Conservation (phyloP, 768 basidiomycete species). For the Hericium rajendrae region DNA sequence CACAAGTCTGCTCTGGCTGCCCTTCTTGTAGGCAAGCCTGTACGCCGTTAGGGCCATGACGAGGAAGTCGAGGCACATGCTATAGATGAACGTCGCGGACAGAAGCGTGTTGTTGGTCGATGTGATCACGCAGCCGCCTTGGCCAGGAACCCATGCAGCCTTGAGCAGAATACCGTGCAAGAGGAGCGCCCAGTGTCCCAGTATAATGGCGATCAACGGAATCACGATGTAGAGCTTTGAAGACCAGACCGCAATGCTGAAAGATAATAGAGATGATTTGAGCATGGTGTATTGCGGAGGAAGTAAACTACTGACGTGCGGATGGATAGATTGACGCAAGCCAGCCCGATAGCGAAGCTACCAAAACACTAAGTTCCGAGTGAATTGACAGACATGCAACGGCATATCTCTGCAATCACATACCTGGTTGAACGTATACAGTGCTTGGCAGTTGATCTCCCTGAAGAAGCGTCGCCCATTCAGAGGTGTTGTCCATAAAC, state of each 20-base stretch:
- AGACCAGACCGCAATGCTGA: constrained; percentile 57
- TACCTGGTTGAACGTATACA: constrained; percentile 41
- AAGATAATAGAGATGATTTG: background rate
- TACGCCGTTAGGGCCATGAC: constrained; percentile 51
- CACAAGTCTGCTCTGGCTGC: constrained; percentile 35
- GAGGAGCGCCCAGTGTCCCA: constrained; percentile 66
- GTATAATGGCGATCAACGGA: constrained; percentile 41
- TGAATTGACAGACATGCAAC: background rate
- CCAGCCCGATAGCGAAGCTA: constrained; percentile 33
- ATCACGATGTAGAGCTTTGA: constrained; percentile 43
- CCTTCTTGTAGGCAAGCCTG: constrained; percentile 36
- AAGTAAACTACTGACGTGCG: constrained; percentile 26
- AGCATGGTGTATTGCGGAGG: background rate
- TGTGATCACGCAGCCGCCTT: constrained; percentile 45
- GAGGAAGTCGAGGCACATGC: constrained; percentile 63
- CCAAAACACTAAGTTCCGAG: constrained; percentile 28
- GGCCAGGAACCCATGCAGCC: constrained; percentile 41
- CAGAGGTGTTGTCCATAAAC: background rate
- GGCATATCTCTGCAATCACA: background rate
- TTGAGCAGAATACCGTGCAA: constrained; percentile 58
- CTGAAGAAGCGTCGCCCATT: constrained; percentile 14
- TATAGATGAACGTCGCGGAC: constrained; percentile 65
- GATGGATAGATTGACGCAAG: constrained; percentile 37
- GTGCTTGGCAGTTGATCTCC: constrained; percentile 32
- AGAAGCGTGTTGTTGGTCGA: constrained; percentile 54